Percentiles rank a stretch among this genome's conserved stretches.
Conservation (phyloP, 371 early-diverging fungal species). For the Mortierella sp. region DNA sequence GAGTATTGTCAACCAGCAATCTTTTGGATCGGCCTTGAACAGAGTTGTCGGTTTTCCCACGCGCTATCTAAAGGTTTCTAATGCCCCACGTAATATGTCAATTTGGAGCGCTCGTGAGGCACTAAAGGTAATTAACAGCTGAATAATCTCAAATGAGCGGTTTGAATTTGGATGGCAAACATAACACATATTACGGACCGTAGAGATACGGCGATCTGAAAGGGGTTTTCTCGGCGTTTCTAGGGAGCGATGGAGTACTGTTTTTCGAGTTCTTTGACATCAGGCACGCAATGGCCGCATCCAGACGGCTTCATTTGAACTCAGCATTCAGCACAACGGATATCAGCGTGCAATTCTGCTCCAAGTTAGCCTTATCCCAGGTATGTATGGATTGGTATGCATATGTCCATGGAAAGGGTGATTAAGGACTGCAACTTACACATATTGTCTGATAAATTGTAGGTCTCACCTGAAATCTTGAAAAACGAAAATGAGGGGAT, state of each 20-base stretch:
- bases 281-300: conserved; percentile 37
- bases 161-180: not conserved
- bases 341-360: conserved; percentile 25
- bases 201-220: conserved; percentile 44
- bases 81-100: conserved; percentile 29
- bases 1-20: not conserved
- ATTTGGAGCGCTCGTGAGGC: conserved; percentile 37
- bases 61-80: conserved; percentile 32
- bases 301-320: conserved; percentile 8
- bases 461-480: conserved; percentile 33
- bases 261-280: conserved; percentile 53
- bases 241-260: conserved; percentile 26
- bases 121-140: conserved; percentile 29
- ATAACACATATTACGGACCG: not conserved
- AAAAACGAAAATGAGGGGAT: conserved; percentile 34
- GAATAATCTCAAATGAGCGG: not conserved
- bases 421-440: not conserved
- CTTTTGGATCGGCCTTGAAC: not conserved
- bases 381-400: not conserved
- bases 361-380: conserved; percentile 13
- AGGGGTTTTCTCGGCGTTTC: conserved; percentile 31
- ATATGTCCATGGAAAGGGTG: not conserved
- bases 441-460: not conserved
- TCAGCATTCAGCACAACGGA: conserved; percentile 1
- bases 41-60: conserved; percentile 15